Conservation (phyloP, 2,329 filamentous ascomycete species). For the Gaeumannomyces tritici region DNA sequence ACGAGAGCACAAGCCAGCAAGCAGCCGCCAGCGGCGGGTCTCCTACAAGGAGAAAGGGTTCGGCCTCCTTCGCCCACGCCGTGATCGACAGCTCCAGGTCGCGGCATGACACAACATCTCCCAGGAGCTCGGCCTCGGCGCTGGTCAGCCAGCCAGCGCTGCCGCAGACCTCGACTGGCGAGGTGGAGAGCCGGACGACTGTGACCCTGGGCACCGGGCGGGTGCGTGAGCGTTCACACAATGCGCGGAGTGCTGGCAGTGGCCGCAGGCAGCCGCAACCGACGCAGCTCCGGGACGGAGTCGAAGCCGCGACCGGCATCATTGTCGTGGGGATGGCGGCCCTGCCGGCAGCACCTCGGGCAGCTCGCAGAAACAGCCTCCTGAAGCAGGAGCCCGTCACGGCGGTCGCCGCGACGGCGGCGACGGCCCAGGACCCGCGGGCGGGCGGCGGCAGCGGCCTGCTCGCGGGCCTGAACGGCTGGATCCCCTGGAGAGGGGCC, state of each 20-base stretch:
- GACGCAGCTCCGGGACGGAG: background rate
- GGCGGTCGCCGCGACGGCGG: background rate
- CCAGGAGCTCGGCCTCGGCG: conserved; percentile 25
- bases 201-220: background rate
- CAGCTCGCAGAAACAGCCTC: background rate
- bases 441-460: conserved; percentile 8
- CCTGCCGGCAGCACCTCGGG: background rate
- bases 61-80: conserved; percentile 33
- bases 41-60: conserved; percentile 10
- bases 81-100: conserved; percentile 32
- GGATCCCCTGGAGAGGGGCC: conserved; percentile 33
- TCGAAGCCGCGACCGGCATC: background rate
- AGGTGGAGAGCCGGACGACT: conserved; percentile 34
- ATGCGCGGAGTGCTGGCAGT: too few relatives aligned
- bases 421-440: background rate
- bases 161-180: conserved; percentile 44
- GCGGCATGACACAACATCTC: conserved; percentile 20
- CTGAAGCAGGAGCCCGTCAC: background rate
- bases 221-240: background rate
- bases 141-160: conserved; percentile 46
- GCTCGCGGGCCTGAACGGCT: conserved; percentile 30
- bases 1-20: background rate
- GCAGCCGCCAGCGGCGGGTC: background rate
- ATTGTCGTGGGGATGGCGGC: background rate
- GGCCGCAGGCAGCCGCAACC: too few relatives aligned